These are phyloP conservation scores for Narthecium ossifragum DNA, from an alignment of 106 monocot species.

Conservation along the genomic window DNA sequence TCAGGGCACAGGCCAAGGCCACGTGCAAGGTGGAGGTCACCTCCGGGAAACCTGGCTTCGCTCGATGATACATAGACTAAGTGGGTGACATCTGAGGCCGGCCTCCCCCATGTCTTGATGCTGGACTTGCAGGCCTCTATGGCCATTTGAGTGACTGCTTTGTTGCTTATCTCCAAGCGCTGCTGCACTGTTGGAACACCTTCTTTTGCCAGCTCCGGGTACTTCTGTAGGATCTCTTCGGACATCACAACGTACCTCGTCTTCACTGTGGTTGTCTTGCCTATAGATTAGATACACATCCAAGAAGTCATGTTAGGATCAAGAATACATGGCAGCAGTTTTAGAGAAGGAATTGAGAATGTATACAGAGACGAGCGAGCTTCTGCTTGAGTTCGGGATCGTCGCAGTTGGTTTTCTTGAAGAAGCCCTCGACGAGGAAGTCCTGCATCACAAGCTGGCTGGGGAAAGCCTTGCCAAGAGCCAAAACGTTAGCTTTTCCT, in stretches of 20 bases:
- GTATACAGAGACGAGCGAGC: conserved; percentile 64
- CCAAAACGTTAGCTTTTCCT: conserved; percentile 60
- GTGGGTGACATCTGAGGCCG: conserved; percentile 66
- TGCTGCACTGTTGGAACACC: conserved; percentile 59
- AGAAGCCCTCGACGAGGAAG: conserved; percentile 69
- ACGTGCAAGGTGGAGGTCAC: conserved; percentile 62
- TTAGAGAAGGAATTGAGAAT: not conserved
- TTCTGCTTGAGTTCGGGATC: conserved; percentile 68
- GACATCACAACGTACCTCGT: conserved; percentile 67
- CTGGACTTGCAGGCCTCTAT: conserved; percentile 29
- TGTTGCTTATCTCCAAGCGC: conserved; percentile 61
- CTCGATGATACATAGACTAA: conserved; percentile 81
- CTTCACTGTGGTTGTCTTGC: conserved; percentile 87
- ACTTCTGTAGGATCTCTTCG: conserved; percentile 55
- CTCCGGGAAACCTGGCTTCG: conserved; percentile 70
- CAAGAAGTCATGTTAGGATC: not conserved
- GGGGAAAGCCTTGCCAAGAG: conserved; percentile 83
- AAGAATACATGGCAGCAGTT: too few species aligned
- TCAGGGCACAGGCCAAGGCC: conserved; percentile 38
- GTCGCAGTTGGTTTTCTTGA: conserved; percentile 65
- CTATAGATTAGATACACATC: conserved; percentile 11
- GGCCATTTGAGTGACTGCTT: conserved; percentile 58
- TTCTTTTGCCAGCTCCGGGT: conserved; percentile 63
- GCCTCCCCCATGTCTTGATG: conserved; percentile 46
- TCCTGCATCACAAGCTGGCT: conserved; percentile 82